Evolutionary conservation across 768 basidiomycete genomes (phyloP), one percentile per base, ranked within the genome.

Genomic region (Neoboletus brunneissimus): DNA sequence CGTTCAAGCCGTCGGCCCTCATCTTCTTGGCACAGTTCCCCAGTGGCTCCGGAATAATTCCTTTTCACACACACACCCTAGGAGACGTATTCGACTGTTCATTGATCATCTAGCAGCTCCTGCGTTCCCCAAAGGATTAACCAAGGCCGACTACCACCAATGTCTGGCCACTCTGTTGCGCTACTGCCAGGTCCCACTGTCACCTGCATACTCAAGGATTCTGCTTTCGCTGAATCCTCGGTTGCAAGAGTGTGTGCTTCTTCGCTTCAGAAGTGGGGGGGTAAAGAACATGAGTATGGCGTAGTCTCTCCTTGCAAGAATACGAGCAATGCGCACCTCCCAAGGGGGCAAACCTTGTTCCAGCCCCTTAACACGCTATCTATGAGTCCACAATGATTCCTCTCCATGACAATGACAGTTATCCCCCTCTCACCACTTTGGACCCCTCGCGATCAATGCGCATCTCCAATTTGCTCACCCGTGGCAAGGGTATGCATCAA

Each of bases 61-160:
- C 67, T 73, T 41, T 72, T 72, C 47, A 72, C 70, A 0, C 72
- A 61, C 64, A 4, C 54, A 40, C 7, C 32, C 53, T 8, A 62
- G 44, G 46, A 57, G 34, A 48, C 69, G 57, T 1, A 20, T 51
- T 3, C 58, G 60, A 15, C 1, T 43, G 7, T 5, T 57, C 34
- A 31, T 72, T 3, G 57, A 63, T 44, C 43, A 64, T 51, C 6
- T 73, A 8, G 54, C 56, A 5, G 66, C 56, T 13, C 70, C 70
- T 29, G 18, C 60, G 1, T 48, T 72, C 29, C 63, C 66, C 6
- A 58, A 61, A 27, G 70, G 61, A 16, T 34, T 60, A 11, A 59
- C 57, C 44, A 72, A 53, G 51, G 54, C 53, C 0, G 58, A 64
- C 41, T 70, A 73, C 53, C 46, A 32, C 42, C 60, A 22, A 23